Evolutionary conservation across 1,284 basidiomycete species (phyloP).

Genomic region (Vanrija sp.): DNA sequence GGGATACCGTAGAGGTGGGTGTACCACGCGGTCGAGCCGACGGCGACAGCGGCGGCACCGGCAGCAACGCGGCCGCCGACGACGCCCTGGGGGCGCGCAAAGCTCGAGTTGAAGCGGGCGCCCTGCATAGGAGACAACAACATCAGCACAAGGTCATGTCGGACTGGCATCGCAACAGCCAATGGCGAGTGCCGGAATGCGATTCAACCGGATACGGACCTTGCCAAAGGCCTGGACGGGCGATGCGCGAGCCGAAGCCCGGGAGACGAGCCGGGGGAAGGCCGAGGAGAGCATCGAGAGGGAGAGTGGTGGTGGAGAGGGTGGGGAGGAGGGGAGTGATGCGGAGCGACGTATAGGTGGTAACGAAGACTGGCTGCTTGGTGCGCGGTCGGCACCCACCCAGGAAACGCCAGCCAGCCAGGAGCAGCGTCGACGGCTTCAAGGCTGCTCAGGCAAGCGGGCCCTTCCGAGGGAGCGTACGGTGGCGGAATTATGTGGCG

Average conservation of each 20-base stretch:
- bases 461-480: too few relatives aligned
- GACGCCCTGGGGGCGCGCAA: constrained; percentile 19
- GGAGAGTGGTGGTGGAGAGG: constrained; percentile 3
- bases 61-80: constrained; percentile 62
- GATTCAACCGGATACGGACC: constrained; percentile 9
- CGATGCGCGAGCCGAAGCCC: constrained; percentile 26
- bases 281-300: constrained; percentile 40
- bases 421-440: too few relatives aligned
- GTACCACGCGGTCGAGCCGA: constrained; percentile 92
- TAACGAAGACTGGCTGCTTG: background rate
- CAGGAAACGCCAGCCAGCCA: too few relatives aligned
- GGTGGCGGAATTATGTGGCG: too few relatives aligned
- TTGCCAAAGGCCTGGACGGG: constrained; percentile 16
- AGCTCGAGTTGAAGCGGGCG: constrained; percentile 39
- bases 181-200: background rate
- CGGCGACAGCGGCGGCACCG: constrained; percentile 72
- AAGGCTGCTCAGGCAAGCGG: too few relatives aligned
- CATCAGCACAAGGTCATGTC: constrained; percentile 2
- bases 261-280: constrained; percentile 39
- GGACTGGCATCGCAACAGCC: background rate
- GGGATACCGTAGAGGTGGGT: constrained; percentile 89
- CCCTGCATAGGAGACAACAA: constrained; percentile 16
- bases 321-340: constrained; percentile 7
- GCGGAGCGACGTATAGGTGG: constrained; percentile 9
- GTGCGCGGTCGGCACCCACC: too few relatives aligned